These are phyloP conservation scores for Colletotrichum trifolii DNA, from an alignment of 2,329 filamentous ascomycete genomes.

Conservation along the genomic window DNA sequence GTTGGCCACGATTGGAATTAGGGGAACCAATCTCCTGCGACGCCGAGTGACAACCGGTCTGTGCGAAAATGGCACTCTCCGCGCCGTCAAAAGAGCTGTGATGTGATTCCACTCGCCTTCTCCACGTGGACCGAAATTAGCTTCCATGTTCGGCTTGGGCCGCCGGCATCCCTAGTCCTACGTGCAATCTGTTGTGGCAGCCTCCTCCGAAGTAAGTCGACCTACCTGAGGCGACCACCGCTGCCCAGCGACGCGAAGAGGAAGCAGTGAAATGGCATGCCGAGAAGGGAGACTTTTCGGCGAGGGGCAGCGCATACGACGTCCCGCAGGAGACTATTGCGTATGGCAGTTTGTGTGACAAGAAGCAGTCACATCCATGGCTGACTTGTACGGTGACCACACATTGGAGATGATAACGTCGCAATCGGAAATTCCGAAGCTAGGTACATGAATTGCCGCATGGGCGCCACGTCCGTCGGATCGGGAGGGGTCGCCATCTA, in stretches of 20 bases:
- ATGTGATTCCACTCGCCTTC: conserved; percentile 12
- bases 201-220: too few relatives aligned
- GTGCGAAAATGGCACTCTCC: conserved; percentile 17
- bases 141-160: conserved; percentile 9
- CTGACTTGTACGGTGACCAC: not conserved
- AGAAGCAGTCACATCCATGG: conserved; percentile 18
- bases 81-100: conserved; percentile 17
- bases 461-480: conserved; percentile 3
- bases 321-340: not conserved
- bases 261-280: not conserved
- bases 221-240: too few relatives aligned
- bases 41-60: conserved; percentile 10
- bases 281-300: conserved; percentile 4
- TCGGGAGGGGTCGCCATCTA: conserved; percentile 18
- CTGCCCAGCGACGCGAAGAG: too few relatives aligned
- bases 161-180: conserved; percentile 4
- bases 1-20: conserved; percentile 5
- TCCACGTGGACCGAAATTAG: conserved; percentile 27
- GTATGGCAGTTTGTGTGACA: not conserved
- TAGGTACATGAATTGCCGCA: conserved; percentile 17
- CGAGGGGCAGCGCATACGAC: not conserved
- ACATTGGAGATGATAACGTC: conserved; percentile 22
- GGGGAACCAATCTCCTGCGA: conserved; percentile 23
- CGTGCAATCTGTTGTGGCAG: conserved; percentile 2
- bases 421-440: conserved; percentile 6